These are phyloP conservation scores for Haplosporangium gracile DNA, from an alignment of 192 early-diverging fungal genomes.

Conservation along the genomic window DNA sequence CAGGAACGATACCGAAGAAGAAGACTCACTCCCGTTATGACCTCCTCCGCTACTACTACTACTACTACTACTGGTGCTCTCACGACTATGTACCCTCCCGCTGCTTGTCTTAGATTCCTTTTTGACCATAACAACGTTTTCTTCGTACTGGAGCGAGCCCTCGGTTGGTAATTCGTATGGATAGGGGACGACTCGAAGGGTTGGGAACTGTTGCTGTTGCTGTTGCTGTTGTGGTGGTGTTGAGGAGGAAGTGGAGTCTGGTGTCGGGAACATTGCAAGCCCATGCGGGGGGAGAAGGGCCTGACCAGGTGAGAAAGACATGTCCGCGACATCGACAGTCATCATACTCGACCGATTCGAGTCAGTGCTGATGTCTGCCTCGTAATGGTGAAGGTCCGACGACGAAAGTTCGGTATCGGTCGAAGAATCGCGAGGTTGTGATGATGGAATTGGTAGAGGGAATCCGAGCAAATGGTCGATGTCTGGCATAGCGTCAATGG, in stretches of 20 bases:
- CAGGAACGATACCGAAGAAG: background rate
- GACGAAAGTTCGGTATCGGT: background rate
- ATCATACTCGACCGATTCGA: background rate
- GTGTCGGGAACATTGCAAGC: background rate
- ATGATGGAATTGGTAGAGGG: background rate
- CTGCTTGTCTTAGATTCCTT: background rate
- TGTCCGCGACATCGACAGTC: background rate
- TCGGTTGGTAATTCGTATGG: conserved; percentile 16
- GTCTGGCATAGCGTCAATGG: background rate
- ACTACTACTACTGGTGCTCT: background rate
- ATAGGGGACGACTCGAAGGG: conserved; percentile 19
- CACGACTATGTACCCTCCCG: background rate
- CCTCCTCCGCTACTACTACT: background rate
- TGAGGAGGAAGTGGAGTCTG: background rate
- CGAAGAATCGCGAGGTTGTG: background rate
- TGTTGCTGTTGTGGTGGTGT: background rate
- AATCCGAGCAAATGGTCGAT: background rate
- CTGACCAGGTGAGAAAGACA: conserved; percentile 10
- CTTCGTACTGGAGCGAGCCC: background rate
- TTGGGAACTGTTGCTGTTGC: background rate
- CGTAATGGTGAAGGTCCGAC: background rate
- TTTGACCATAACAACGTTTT: background rate
- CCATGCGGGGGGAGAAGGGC: background rate
- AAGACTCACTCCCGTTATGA: background rate
- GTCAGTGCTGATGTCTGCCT: background rate